phyloP scores from a whole-genome alignment of 345 rosid genomes.

The Eutrema yunnanense region DNA sequence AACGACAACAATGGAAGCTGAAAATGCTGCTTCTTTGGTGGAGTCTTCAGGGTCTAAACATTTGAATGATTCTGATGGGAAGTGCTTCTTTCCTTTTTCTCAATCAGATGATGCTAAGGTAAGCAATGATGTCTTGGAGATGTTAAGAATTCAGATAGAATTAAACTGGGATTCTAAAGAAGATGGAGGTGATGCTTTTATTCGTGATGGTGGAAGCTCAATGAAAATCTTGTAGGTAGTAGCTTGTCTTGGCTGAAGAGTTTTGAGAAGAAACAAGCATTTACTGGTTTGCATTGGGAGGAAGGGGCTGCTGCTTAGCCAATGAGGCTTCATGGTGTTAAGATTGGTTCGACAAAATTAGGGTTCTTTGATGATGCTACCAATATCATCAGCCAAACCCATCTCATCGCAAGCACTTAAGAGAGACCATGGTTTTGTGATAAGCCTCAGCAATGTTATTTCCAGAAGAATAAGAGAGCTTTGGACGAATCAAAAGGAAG shows the following conservation, averaged over 20 bases:
- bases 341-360: conserved; percentile 77
- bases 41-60: conserved; percentile 19
- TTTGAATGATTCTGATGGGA: conserved; percentile 28
- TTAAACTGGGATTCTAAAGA: too few relatives aligned
- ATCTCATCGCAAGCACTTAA: conserved; percentile 61
- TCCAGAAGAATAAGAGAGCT: too few relatives aligned
- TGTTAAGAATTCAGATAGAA: too few relatives aligned
- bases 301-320: conserved; percentile 99
- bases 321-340: conserved; percentile 96
- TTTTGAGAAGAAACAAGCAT: conserved; percentile 90
- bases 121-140: too few relatives aligned
- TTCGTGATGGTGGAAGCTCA: too few relatives aligned
- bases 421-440: conserved; percentile 66
- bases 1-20: too few relatives aligned
- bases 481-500: too few relatives aligned
- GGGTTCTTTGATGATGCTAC: conserved; percentile 75
- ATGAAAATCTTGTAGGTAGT: conserved; percentile 52
- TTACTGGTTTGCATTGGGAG: conserved; percentile 88
- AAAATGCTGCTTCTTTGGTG: not conserved
- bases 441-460: too few relatives aligned
- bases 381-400: conserved; percentile 51
- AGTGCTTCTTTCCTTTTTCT: too few relatives aligned
- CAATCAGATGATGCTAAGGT: too few relatives aligned
- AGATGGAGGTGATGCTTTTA: too few relatives aligned
- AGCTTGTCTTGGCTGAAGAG: conserved; percentile 92